Conservation (phyloP, 2,329 filamentous ascomycete genomes). For the Exserohilum rostratum region DNA sequence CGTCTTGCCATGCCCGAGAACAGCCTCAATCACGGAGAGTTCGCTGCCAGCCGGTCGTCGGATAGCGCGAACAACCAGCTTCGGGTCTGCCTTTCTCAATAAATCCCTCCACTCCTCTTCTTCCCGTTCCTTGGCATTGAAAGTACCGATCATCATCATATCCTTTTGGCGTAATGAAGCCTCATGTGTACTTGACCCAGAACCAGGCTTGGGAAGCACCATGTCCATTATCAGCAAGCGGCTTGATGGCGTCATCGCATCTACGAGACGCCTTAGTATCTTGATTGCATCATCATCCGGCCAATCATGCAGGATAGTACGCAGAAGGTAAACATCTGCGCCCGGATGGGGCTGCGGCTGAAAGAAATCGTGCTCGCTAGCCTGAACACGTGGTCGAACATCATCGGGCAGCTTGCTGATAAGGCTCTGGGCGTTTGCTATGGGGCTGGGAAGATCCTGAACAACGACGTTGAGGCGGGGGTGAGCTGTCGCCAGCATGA, state of each 20-base stretch:
- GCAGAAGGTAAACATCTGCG: slow-evolving; percentile 58
- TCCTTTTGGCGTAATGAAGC: slow-evolving; percentile 4
- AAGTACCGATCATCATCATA: slow-evolving; percentile 9
- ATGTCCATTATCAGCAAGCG: slow-evolving; percentile 11
- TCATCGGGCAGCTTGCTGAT: not conserved
- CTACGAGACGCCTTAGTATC: slow-evolving; percentile 1
- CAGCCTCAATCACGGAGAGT: slow-evolving; percentile 2
- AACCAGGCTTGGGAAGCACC: slow-evolving; percentile 9
- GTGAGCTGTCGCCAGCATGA: slow-evolving; percentile 1
- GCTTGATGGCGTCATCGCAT: not conserved
- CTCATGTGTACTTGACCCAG: slow-evolving; percentile 3
- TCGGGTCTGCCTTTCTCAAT: slow-evolving; percentile 2
- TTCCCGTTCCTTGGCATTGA: slow-evolving; percentile 12
- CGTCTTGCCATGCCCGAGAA: not conserved
- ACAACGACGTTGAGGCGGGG: not conserved
- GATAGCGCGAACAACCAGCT: not conserved
- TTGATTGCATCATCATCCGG: slow-evolving; percentile 52
- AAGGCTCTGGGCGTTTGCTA: not conserved
- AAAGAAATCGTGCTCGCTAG: slow-evolving; percentile 4
- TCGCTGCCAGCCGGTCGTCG: not conserved
- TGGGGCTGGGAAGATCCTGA: not conserved
- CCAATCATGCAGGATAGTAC: slow-evolving; percentile 65
- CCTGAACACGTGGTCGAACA: not conserved
- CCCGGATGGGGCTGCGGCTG: not conserved
- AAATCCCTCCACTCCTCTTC: slow-evolving; percentile 7